Percentiles rank a stretch among this genome's conserved stretches.
Evolutionary conservation across 257 asterid species (phyloP).

Genomic region (Striga asiatica): DNA sequence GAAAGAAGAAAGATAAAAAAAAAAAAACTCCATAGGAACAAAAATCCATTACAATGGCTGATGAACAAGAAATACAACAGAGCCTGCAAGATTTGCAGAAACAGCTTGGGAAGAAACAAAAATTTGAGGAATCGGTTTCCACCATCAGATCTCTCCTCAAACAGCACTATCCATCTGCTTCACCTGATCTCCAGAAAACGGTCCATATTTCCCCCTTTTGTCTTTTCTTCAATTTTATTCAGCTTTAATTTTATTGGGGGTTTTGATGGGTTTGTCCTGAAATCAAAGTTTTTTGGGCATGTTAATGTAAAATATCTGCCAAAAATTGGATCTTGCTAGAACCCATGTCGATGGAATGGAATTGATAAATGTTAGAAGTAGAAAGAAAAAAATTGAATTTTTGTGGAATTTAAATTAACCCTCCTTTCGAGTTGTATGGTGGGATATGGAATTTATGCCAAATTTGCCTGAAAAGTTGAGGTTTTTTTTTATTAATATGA

Average conservation of each 20-base stretch:
- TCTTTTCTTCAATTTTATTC: not conserved
- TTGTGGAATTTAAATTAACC: not conserved
- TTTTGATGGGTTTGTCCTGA: constrained; percentile 3
- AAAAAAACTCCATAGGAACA: not conserved
- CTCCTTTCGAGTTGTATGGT: too few species aligned
- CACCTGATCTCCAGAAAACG: constrained; percentile 57
- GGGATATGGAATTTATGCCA: not conserved
- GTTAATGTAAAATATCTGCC: not conserved
- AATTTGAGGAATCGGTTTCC: constrained; percentile 71
- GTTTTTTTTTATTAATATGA: too few species aligned
- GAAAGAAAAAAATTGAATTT: not conserved
- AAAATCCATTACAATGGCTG: constrained; percentile 34
- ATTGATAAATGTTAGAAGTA: not conserved
- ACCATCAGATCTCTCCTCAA: constrained; percentile 60
- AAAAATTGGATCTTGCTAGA: not conserved
- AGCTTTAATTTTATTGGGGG: not conserved
- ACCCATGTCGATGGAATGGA: not conserved
- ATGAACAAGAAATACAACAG: constrained; percentile 41
- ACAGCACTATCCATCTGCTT: constrained; percentile 58
- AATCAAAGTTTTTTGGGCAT: not conserved
- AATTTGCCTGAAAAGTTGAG: too few species aligned
- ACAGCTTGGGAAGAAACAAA: constrained; percentile 61
- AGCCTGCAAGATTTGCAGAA: constrained; percentile 66
- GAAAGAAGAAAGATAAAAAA: not conserved
- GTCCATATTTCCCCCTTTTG: constrained; percentile 21